These are phyloP conservation scores for Tricharina praecox DNA, from an alignment of 495 filamentous ascomycete genomes.

Conservation along the genomic window DNA sequence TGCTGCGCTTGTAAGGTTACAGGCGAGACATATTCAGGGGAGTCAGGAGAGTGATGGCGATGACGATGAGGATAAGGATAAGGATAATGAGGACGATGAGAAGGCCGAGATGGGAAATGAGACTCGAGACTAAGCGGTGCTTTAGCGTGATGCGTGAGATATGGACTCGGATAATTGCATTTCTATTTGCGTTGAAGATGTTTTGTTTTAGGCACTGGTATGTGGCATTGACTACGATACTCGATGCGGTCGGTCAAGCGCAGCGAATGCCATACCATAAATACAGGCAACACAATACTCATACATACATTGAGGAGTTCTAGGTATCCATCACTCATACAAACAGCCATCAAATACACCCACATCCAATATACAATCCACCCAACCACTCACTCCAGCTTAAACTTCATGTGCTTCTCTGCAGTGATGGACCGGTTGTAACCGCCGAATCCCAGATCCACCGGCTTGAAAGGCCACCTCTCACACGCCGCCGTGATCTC, in stretches of 20 bases:
- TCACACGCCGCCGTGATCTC: conserved; percentile 37
- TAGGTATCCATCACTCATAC: neutral
- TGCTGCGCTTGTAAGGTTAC: neutral
- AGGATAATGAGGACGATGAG: no score
- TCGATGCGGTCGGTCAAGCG: no score
- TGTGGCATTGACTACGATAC: no score
- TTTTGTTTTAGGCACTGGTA: neutral
- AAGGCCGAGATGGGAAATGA: no score
- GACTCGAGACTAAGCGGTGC: no score
- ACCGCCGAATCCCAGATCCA: neutral
- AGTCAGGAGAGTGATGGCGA: neutral
- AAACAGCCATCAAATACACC: neutral
- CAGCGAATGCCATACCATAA: no score
- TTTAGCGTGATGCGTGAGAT: neutral
- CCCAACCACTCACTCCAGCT: no score
- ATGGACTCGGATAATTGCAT: neutral
- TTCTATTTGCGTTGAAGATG: neutral
- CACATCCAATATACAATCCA: neutral
- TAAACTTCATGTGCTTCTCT: no score
- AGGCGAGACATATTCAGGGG: neutral
- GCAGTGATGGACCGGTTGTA: neutral
- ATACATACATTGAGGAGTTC: neutral
- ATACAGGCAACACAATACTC: neutral
- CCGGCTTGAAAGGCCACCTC: conserved; percentile 38
- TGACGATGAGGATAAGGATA: neutral